Percentiles rank a stretch among this genome's conserved stretches.
Conservation (phyloP, 1,284 basidiomycete genomes). For the Inonotus obliquus region DNA sequence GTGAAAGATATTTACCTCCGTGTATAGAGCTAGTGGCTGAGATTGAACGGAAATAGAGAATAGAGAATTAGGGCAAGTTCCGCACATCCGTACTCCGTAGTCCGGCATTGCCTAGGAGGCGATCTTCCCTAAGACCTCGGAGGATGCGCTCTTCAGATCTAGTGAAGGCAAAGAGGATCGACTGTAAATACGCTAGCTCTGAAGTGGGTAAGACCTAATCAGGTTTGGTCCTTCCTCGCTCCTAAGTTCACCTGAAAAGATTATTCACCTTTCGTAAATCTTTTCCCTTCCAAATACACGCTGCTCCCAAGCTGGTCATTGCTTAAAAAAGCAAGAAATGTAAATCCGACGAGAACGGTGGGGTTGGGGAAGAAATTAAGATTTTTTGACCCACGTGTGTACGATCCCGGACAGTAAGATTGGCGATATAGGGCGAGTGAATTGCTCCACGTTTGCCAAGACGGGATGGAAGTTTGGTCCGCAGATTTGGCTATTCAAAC, state of each 20-base stretch:
- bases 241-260: no score
- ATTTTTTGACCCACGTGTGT: not conserved
- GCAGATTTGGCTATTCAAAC: not conserved
- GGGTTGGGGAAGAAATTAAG: not conserved
- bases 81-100: no score
- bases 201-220: no score
- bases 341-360: not conserved
- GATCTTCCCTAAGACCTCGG: no score
- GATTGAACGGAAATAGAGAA: not conserved
- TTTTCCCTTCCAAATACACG: no score
- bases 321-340: not conserved
- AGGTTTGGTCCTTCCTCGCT: no score
- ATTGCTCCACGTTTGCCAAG: not conserved
- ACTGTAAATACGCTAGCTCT: no score
- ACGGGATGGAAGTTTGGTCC: not conserved
- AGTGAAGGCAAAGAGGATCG: no score
- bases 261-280: no score
- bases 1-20: not conserved
- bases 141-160: no score
- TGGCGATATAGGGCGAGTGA: not conserved
- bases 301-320: no score
- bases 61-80: not conserved
- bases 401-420: not conserved
- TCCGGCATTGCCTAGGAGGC: no score
- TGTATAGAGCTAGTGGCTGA: not conserved